Conservation (phyloP, 768 basidiomycete genomes). For the Phylloporus arenicola region DNA sequence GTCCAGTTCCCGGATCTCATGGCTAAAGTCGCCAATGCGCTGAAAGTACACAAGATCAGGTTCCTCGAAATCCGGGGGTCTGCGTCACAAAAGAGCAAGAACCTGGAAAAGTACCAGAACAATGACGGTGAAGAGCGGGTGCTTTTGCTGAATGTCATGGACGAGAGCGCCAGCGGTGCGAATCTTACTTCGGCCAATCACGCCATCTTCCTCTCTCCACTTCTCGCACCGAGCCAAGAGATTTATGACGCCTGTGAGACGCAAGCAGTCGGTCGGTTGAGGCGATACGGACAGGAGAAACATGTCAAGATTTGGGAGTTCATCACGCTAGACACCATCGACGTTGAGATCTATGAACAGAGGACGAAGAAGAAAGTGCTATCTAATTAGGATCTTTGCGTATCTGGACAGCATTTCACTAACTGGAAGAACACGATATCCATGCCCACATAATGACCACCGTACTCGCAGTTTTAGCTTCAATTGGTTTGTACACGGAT, state of each 20-base stretch:
- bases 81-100: conserved; percentile 72
- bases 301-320: conserved; percentile 80
- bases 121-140: conserved; percentile 71
- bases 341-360: conserved; percentile 74
- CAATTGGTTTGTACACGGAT: not conserved
- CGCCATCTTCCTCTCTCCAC: conserved; percentile 89
- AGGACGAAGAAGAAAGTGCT: conserved; percentile 26
- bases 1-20: conserved; percentile 95
- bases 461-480: not conserved
- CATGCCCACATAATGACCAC: not conserved
- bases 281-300: conserved; percentile 78
- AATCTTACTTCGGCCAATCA: conserved; percentile 93
- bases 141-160: conserved; percentile 85
- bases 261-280: conserved; percentile 77
- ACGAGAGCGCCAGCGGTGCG: conserved; percentile 90
- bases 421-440: conserved; percentile 3
- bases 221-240: conserved; percentile 76
- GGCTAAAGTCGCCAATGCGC: conserved; percentile 83
- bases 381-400: conserved; percentile 16
- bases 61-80: conserved; percentile 81
- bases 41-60: conserved; percentile 62
- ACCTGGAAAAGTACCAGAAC: conserved; percentile 82
- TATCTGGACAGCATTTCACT: conserved; percentile 1
- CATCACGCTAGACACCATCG: conserved; percentile 82
- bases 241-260: conserved; percentile 82